Evolutionary conservation across 306 rosid species (phyloP).

Genomic region (Dicorynia guianensis): DNA sequence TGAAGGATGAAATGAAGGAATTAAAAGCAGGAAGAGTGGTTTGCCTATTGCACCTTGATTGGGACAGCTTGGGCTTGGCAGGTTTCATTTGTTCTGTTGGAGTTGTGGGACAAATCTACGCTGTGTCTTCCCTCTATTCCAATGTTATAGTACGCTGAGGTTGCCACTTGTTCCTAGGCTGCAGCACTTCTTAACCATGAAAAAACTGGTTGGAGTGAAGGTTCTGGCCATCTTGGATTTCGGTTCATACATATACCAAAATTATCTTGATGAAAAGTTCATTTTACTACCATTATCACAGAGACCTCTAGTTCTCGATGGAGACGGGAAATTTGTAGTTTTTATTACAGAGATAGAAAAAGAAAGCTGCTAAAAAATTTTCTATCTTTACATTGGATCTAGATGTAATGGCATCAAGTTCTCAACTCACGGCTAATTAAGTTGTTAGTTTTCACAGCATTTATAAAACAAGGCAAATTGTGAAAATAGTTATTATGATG

Average conservation of each 20-base stretch:
- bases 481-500: no score
- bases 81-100: conserved; percentile 72
- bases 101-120: conserved; percentile 66
- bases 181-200: conserved; percentile 67
- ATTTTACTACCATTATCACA: neutral
- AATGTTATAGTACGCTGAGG: conserved; percentile 71
- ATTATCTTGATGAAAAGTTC: conserved; percentile 56
- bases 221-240: conserved; percentile 67
- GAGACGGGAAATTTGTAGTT: neutral
- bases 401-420: no score
- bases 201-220: conserved; percentile 63
- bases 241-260: conserved; percentile 61
- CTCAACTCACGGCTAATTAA: no score
- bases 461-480: no score
- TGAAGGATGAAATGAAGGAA: conserved; percentile 59
- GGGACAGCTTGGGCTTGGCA: conserved; percentile 73
- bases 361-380: no score
- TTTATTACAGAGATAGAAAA: neutral
- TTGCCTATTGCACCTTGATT: conserved; percentile 61
- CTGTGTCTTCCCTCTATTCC: conserved; percentile 75
- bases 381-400: no score
- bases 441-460: no score
- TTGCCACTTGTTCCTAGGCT: conserved; percentile 72
- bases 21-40: conserved; percentile 52
- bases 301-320: neutral